Evolutionary conservation across 805 yeast genomes (phyloP), one percentile per base, ranked within the genome.

Genomic region (Monosporozyma aerobia): DNA sequence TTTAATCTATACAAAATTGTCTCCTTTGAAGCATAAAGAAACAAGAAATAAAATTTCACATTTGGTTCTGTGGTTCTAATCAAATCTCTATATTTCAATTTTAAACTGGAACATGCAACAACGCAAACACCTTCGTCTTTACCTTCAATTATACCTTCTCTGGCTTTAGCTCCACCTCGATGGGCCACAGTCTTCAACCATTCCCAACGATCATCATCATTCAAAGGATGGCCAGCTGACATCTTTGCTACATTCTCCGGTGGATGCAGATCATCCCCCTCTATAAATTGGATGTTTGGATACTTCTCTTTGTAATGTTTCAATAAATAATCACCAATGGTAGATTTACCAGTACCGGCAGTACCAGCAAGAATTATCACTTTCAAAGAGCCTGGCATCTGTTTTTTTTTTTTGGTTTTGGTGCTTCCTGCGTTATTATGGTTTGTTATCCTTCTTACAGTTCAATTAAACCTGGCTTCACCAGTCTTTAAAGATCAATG

Each of bases 311-410:
- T 51, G 40, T 58, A 59, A 23, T 69, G 62, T 22, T 69, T 54
- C 0, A 84, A 67, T 22, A 90, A 62, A 10, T 67, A 61, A 13
- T 71, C 70, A 0, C 87, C 95, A 22, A 86, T 78, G 1, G 97
- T 87, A 23, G 95, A 76, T 66, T 94, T 94, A 0, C 99, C 99
- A 1, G 96, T 86, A 8, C 98, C 98, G 0, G 97, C 90, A 0
- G 98, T 96, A 0, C 99, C 99, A 11, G 95, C 97, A 8, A 92
- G 81, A 2, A 90, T 81, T 32, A 80, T 67, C 1, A 81, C 79
- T 47, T 61, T 61, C 43, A 48, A 44, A 32, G 43, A 39, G 7
- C 25, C 10, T 19, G 43, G 3, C 43, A 39, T 39, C 5, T 11
- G 3, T 37, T 14, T n/a, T 14, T 14, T 4, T n/a, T 7, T 14